phyloP scores from a whole-genome alignment of 2,329 filamentous ascomycete genomes.

The Aspergillus vadensis region DNA sequence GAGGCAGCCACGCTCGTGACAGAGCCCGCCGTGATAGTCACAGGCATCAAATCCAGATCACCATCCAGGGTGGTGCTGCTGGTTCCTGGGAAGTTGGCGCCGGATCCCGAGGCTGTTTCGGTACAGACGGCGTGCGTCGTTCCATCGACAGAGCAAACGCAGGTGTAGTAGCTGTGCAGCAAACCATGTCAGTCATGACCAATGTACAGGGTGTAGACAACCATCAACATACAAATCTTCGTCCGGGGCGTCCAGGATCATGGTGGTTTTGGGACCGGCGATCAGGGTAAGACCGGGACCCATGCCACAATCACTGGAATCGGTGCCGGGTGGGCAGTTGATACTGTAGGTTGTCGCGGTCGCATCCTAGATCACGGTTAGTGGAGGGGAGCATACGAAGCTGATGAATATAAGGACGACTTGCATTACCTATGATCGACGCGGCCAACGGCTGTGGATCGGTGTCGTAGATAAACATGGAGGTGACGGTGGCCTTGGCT shows the following conservation, averaged over 20 bases:
- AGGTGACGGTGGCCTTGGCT: conserved; percentile 25
- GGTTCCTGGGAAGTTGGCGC: conserved; percentile 19
- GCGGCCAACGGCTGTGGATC: conserved; percentile 29
- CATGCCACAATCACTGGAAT: conserved; percentile 27
- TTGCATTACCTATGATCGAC: conserved; percentile 29
- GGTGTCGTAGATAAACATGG: conserved; percentile 27
- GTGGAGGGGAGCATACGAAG: neutral
- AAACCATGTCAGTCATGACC: neutral
- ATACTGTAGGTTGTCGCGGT: conserved; percentile 31
- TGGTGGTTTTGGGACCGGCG: conserved; percentile 17
- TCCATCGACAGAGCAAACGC: conserved; percentile 21
- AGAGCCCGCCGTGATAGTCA: conserved; percentile 26
- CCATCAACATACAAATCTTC: conserved; percentile 14
- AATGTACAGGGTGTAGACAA: too few relatives aligned
- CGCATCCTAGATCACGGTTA: conserved; percentile 18
- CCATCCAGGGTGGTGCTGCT: conserved; percentile 12
- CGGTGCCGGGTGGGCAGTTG: conserved; percentile 27
- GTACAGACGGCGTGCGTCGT: conserved; percentile 23
- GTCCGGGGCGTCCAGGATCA: conserved; percentile 11
- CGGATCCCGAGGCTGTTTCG: conserved; percentile 15
- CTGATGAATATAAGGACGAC: neutral
- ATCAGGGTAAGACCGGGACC: conserved; percentile 28
- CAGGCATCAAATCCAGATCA: conserved; percentile 19
- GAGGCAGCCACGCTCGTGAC: conserved; percentile 11
- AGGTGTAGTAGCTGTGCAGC: conserved; percentile 15